Evolutionary conservation across 371 early-diverging fungal genomes (phyloP).

Genomic region (Funneliformis caledonium): DNA sequence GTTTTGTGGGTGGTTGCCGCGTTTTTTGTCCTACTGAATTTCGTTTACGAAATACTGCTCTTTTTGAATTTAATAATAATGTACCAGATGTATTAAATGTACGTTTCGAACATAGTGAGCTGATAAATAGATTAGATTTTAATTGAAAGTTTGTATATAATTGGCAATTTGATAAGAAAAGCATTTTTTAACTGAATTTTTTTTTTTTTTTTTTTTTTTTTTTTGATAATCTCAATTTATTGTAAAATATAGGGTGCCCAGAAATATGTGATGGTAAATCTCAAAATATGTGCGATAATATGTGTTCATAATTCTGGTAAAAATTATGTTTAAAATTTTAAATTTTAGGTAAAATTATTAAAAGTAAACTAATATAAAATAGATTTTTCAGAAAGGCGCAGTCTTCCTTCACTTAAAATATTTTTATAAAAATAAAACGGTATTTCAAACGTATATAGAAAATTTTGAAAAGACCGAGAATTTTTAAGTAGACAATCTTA

Average conservation of each 20-base stretch:
- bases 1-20: background rate
- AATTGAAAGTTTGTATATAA: background rate
- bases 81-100: background rate
- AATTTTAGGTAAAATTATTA: no score
- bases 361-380: no score
- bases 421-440: conserved; percentile 78
- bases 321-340: no score
- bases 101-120: background rate
- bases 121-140: background rate
- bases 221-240: no score
- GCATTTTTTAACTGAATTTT: background rate
- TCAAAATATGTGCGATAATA: no score
- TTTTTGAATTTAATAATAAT: background rate
- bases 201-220: no score
- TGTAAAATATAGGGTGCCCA: no score
- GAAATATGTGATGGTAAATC: no score
- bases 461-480: conserved; percentile 52
- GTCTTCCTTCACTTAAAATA: no score
- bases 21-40: background rate
- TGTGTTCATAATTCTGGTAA: no score
- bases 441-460: conserved; percentile 58
- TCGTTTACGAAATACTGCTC: background rate
- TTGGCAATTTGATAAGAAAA: background rate
- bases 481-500: conserved; percentile 55
- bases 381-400: no score